Evolutionary conservation across 1,284 basidiomycete species (phyloP), one percentile per base, ranked within the genome.

Genomic region (Afroboletus lepidellus): DNA sequence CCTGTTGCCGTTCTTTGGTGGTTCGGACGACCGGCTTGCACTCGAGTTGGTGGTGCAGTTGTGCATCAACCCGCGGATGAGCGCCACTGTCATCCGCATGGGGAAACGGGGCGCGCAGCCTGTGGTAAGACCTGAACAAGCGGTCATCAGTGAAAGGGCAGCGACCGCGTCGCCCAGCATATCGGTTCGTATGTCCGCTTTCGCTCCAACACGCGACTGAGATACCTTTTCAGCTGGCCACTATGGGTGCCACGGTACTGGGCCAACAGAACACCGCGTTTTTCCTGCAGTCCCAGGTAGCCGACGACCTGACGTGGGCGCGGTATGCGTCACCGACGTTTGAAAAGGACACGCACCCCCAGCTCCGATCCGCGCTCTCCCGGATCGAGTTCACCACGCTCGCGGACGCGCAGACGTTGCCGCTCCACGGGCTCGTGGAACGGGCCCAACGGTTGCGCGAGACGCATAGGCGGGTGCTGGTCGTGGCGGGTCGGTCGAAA

Each of bases 1-100:
- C 29, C 85, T 96, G 68, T 70, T 96, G 30, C 90, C 92, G 0
- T 98, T 98, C 81, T 92, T 95, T 69, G 95, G 95, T 42, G 96
- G 96, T 0, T 86, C 92, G 0, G 96, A 99, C 67, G 95, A 98
- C 67, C 83, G 96, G 1, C 79, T 92, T 12, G 94, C 93, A 0
- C 75, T 98, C 34, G 78, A 85, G 37, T 83, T 97, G 58, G 85
- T 92, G 11, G 81, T 89, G 34, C 93, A 95, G 67, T 72, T 97
- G 38, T 94, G 91, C 65, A 63, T 72, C 49, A 87, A 89, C 64
- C 71, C 79, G 4, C 74, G 73, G 49, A 77, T 91, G 0, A 81
- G 74, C 3, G 94, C 92, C 0, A 93, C 90, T 0, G 73, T 87
- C 12, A 60, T 86, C 2, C 71, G 80, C 30, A 64, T 86, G 48